A percentile compares a stretch with the other conserved stretches of the same genome.
These are phyloP conservation scores for Aspergillus brasiliensis DNA, from an alignment of 2,329 filamentous ascomycete genomes.

Conservation along the genomic window DNA sequence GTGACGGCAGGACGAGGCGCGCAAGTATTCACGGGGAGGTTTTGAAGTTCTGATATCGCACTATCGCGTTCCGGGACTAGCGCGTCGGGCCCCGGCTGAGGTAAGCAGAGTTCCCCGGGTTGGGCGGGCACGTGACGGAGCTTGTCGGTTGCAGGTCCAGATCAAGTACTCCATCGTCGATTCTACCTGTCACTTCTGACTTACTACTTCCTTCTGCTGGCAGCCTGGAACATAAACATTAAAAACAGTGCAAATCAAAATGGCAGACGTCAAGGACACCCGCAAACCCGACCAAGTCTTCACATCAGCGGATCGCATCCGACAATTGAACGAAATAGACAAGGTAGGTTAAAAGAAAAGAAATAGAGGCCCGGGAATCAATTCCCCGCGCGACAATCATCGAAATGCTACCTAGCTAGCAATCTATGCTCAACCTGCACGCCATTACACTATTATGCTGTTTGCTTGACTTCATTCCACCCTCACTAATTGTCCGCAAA, in stretches of 20 bases:
- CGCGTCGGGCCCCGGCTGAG: conserved; percentile 6
- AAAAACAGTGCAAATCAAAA: conserved; percentile 9
- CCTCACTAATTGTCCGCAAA: conserved; percentile 4
- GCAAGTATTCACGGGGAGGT: conserved; percentile 1
- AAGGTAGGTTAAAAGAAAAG: conserved; percentile 48
- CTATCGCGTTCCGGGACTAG: conserved; percentile 9
- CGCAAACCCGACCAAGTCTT: conserved; percentile 49
- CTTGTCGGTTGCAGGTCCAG: background rate
- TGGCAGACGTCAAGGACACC: conserved; percentile 27
- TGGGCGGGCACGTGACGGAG: conserved; percentile 10
- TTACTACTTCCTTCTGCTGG: background rate
- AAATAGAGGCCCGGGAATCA: background rate
- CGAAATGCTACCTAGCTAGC: background rate
- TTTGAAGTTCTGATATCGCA: conserved; percentile 2
- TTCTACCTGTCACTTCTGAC: background rate
- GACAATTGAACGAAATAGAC: conserved; percentile 79
- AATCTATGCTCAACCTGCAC: too few relatives aligned
- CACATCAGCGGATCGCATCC: conserved; percentile 74
- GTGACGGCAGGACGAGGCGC: conserved; percentile 11
- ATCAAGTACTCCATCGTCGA: background rate
- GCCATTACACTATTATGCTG: background rate
- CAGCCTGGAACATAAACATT: background rate
- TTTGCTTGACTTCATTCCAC: background rate
- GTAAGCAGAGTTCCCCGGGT: conserved; percentile 9
- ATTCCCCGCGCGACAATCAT: background rate